Evolutionary conservation across 2,329 filamentous ascomycete genomes (phyloP).

Genomic region (Fusarium globosum): DNA sequence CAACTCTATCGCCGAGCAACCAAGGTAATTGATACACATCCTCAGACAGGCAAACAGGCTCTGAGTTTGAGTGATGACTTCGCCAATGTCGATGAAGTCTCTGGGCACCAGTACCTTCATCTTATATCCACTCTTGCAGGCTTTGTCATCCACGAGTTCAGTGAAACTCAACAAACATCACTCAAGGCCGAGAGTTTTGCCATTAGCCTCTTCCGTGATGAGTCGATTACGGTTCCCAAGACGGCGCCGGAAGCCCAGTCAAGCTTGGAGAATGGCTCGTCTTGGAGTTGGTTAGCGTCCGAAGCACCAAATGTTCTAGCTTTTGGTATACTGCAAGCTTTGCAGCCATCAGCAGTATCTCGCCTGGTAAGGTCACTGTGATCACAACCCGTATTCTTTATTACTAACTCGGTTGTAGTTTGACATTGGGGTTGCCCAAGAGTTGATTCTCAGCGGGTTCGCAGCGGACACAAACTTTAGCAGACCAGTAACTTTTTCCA

Average conservation of each 20-base stretch:
- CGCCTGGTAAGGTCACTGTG: constrained; percentile 47
- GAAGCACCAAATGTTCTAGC: constrained; percentile 50
- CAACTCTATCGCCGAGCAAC: constrained; percentile 57
- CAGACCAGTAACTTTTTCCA: constrained; percentile 48
- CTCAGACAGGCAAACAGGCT: constrained; percentile 28
- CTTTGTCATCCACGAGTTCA: constrained; percentile 52
- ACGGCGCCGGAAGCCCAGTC: constrained; percentile 10
- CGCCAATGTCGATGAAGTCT: constrained; percentile 37
- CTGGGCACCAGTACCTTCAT: constrained; percentile 52
- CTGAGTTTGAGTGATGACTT: constrained; percentile 51
- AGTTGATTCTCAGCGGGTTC: constrained; percentile 47
- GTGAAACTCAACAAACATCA: constrained; percentile 50
- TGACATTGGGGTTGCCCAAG: constrained; percentile 50
- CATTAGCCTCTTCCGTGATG: constrained; percentile 53
- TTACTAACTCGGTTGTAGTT: constrained; percentile 47
- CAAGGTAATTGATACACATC: constrained; percentile 39
- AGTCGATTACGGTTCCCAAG: constrained; percentile 38
- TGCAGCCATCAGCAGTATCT: constrained; percentile 50
- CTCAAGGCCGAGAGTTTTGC: constrained; percentile 50
- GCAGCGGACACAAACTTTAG: constrained; percentile 29
- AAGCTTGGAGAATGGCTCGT: constrained; percentile 28
- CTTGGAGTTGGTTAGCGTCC: constrained; percentile 50
- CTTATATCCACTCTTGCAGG: constrained; percentile 51
- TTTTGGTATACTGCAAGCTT: constrained; percentile 53
- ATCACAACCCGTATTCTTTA: neutral